phyloP scores from a whole-genome alignment of 1,284 basidiomycete species.

The Irpex sp. region DNA sequence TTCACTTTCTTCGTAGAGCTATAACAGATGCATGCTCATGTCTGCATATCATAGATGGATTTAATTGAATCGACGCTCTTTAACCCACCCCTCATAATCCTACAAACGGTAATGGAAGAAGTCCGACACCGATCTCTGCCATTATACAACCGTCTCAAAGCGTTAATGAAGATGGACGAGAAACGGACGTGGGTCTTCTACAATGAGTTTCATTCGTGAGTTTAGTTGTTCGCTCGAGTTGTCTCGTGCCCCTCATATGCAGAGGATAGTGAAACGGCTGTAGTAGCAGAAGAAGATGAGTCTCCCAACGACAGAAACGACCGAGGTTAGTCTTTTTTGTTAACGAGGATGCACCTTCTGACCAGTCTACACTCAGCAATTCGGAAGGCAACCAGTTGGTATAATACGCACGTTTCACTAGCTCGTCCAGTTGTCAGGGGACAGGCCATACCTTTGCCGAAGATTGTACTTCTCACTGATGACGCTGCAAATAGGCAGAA shows the following conservation, averaged over 20 bases:
- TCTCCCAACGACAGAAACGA: slow-evolving; percentile 92
- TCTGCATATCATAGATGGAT: slow-evolving; percentile 70
- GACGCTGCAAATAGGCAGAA: slow-evolving; percentile 84
- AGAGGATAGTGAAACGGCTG: slow-evolving; percentile 67
- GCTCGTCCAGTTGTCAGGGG: slow-evolving; percentile 53
- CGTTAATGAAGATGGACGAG: slow-evolving; percentile 78
- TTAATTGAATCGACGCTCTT: slow-evolving; percentile 79
- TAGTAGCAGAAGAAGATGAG: slow-evolving; percentile 71
- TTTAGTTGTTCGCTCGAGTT: slow-evolving; percentile 15
- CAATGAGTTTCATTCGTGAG: slow-evolving; percentile 84
- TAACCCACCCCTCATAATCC: slow-evolving; percentile 76
- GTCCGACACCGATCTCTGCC: slow-evolving; percentile 93
- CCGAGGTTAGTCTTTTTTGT: slow-evolving; percentile 51
- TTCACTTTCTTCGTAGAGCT: neutral
- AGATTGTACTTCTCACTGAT: slow-evolving; percentile 83
- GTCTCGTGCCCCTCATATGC: neutral
- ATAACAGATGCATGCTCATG: neutral
- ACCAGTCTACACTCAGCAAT: slow-evolving; percentile 54
- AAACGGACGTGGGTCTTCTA: slow-evolving; percentile 86
- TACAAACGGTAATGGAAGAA: slow-evolving; percentile 96
- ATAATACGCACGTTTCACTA: slow-evolving; percentile 67
- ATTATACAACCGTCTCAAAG: slow-evolving; percentile 87
- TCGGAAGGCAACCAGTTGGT: slow-evolving; percentile 83
- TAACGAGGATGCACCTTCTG: neutral
- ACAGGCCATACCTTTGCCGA: slow-evolving; percentile 39